phyloP scores from a whole-genome alignment of 2,329 filamentous ascomycete genomes.

The Penicillium hesseltinei region DNA sequence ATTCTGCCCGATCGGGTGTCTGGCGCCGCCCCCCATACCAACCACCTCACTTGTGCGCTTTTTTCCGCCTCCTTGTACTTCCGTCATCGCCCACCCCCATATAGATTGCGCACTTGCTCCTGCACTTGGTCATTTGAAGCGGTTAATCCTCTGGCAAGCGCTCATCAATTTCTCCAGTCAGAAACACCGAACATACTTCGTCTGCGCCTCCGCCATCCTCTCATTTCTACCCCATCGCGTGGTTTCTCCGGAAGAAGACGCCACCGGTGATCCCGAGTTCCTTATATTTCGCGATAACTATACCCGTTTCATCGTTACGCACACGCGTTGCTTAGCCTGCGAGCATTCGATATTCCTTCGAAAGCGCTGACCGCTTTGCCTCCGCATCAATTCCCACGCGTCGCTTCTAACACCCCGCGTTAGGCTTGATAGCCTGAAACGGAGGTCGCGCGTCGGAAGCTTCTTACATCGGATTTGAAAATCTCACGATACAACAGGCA shows the following conservation, averaged over 20 bases:
- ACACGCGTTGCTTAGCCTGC: conserved; percentile 3
- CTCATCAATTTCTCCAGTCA: conserved; percentile 11
- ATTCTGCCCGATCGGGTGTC: conserved; percentile 26
- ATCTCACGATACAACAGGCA: conserved; percentile 29
- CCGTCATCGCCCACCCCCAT: conserved; percentile 24
- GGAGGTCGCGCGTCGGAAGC: conserved; percentile 35
- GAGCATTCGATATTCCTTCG: conserved; percentile 1
- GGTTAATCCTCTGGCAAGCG: conserved; percentile 10
- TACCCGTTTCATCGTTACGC: background rate
- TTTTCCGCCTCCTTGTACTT: conserved; percentile 27
- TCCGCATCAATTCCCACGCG: conserved; percentile 14
- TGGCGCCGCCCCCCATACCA: conserved; percentile 18
- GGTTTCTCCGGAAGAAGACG: conserved; percentile 14
- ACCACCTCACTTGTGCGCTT: conserved; percentile 22
- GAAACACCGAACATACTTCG: conserved; percentile 3
- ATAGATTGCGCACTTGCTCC: conserved; percentile 13
- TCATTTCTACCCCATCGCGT: conserved; percentile 20
- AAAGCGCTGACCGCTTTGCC: conserved; percentile 22
- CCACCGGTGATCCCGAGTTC: conserved; percentile 6
- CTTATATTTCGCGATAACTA: conserved; percentile 4
- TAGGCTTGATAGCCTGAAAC: conserved; percentile 28
- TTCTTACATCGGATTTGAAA: conserved; percentile 26
- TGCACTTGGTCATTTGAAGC: conserved; percentile 2
- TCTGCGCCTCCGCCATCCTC: conserved; percentile 17
- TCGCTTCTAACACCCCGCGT: conserved; percentile 27